These are phyloP conservation scores for Canavalia gladiata DNA, from an alignment of 306 rosid genomes.

Conservation along the genomic window DNA sequence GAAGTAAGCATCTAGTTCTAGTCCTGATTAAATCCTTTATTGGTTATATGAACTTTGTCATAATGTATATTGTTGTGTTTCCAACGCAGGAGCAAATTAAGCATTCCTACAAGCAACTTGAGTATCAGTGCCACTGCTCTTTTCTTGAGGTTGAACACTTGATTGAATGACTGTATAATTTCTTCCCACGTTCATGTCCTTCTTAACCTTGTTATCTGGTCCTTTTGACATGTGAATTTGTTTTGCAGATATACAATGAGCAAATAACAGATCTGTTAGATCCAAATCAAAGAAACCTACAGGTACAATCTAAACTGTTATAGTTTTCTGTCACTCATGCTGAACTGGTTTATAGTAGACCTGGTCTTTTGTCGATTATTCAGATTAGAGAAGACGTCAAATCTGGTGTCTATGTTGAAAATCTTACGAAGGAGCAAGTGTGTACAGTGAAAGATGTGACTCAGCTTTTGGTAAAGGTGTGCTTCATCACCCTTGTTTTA, in stretches of 20 bases:
- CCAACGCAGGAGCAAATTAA: constrained; percentile 79
- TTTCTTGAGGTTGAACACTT: constrained; percentile 75
- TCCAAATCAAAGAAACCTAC: constrained; percentile 84
- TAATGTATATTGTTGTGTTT: constrained; percentile 36
- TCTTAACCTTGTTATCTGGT: constrained; percentile 38
- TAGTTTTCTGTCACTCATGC: not conserved
- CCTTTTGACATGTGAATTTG: constrained; percentile 37
- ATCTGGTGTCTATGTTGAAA: constrained; percentile 94
- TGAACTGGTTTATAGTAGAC: constrained; percentile 28
- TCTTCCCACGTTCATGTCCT: constrained; percentile 26
- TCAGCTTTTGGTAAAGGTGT: constrained; percentile 76
- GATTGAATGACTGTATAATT: constrained; percentile 15
- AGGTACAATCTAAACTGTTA: constrained; percentile 52
- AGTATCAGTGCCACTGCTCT: constrained; percentile 84
- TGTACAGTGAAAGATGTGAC: constrained; percentile 71
- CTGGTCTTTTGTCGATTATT: constrained; percentile 30
- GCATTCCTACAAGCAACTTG: constrained; percentile 75
- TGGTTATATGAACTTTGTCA: constrained; percentile 5
- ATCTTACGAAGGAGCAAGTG: constrained; percentile 81
- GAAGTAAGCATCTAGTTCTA: constrained; percentile 60
- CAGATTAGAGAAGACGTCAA: constrained; percentile 96
- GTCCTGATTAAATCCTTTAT: constrained; percentile 10
- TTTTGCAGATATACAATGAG: constrained; percentile 88
- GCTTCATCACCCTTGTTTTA: constrained; percentile 30
- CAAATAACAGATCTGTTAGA: constrained; percentile 91